Conservation (phyloP, 495 filamentous ascomycete species). For the Penicillium longicatenatum region DNA sequence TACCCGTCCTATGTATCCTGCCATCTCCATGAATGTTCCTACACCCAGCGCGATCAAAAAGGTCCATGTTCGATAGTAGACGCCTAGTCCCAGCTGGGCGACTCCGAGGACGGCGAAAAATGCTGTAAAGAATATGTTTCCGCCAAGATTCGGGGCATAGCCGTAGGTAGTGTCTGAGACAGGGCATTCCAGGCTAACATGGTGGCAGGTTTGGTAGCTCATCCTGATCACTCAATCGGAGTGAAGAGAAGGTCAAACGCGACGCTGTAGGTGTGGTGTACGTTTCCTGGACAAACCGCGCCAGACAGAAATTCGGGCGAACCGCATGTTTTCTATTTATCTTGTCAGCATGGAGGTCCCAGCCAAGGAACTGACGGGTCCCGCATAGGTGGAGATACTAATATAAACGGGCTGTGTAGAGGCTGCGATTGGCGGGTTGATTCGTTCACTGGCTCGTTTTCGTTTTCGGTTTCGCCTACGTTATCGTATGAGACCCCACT, state of each 20-base stretch:
- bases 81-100: conserved; percentile 49
- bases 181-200: conserved; percentile 54
- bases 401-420: conserved; percentile 6
- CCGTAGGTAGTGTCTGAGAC: conserved; percentile 65
- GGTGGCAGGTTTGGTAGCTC: conserved; percentile 42
- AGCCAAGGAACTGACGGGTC: not conserved
- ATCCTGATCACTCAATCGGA: not conserved
- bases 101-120: conserved; percentile 54
- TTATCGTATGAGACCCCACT: conserved; percentile 19
- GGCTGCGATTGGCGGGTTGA: conserved; percentile 29
- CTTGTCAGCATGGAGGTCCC: not conserved
- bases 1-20: conserved; percentile 63
- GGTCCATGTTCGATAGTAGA: conserved; percentile 63
- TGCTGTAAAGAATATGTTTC: conserved; percentile 61
- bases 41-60: conserved; percentile 54
- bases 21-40: conserved; percentile 49
- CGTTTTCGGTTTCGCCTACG: conserved; percentile 35
- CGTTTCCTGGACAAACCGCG: not conserved
- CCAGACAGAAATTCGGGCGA: not conserved
- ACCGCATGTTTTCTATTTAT: not conserved
- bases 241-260: not conserved
- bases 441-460: too few species aligned
- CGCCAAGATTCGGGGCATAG: conserved; percentile 65
- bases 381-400: not conserved
- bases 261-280: not conserved